Evolutionary conservation across 2,329 filamentous ascomycete species (phyloP).

Genomic region (Canariomyces notabilis): DNA sequence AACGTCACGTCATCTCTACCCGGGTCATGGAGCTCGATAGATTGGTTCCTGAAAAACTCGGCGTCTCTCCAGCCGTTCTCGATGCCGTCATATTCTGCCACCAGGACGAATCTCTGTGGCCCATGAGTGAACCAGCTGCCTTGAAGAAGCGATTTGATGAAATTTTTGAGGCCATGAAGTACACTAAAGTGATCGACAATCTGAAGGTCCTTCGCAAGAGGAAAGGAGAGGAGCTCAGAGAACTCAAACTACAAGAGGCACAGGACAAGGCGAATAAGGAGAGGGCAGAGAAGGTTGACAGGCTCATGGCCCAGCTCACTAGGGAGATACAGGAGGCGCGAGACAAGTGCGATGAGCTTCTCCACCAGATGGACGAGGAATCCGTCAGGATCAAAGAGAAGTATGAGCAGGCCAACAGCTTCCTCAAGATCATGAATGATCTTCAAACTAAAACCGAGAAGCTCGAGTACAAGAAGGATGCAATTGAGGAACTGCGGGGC

Average conservation of each 20-base stretch:
- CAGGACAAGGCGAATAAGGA: constrained; percentile 82
- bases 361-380: constrained; percentile 55
- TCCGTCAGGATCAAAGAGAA: constrained; percentile 52
- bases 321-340: constrained; percentile 58
- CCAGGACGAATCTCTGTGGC: constrained; percentile 96
- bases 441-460: constrained; percentile 73
- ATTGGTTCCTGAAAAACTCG: constrained; percentile 78
- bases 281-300: constrained; percentile 67
- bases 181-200: constrained; percentile 95
- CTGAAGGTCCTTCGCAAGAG: constrained; percentile 83
- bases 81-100: constrained; percentile 98
- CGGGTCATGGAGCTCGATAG: constrained; percentile 76
- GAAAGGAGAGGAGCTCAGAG: constrained; percentile 68
- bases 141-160: constrained; percentile 95
- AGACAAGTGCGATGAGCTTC: constrained; percentile 53
- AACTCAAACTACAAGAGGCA: constrained; percentile 68
- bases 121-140: constrained; percentile 77
- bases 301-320: constrained; percentile 56
- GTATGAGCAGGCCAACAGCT: constrained; percentile 67
- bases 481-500: constrained; percentile 62
- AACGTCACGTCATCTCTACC: constrained; percentile 72
- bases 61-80: constrained; percentile 83
- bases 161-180: constrained; percentile 95
- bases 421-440: constrained; percentile 67
- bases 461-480: constrained; percentile 63